A percentile compares a stretch with the other conserved stretches of the same genome.
These are phyloP conservation scores for Penicillium diatomitis DNA, from an alignment of 495 filamentous ascomycete species.

Conservation along the genomic window DNA sequence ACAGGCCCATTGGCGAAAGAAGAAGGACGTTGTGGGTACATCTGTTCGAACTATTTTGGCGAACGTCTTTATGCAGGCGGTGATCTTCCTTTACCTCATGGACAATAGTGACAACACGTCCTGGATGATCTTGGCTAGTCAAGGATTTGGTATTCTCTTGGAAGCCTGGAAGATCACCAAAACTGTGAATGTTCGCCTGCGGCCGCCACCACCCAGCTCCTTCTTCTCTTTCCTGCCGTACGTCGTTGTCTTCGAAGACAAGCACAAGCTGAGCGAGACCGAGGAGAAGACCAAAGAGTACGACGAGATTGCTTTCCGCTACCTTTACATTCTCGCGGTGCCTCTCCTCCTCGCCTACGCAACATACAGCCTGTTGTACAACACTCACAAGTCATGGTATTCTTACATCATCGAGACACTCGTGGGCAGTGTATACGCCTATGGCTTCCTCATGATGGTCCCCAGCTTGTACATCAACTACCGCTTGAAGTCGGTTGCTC, in stretches of 20 bases:
- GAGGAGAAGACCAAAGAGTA: slow-evolving; percentile 98
- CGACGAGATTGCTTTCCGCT: slow-evolving; percentile 94
- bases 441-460: slow-evolving; percentile 99
- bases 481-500: slow-evolving; percentile 87
- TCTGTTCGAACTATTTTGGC: slow-evolving; percentile 92
- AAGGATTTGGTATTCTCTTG: slow-evolving; percentile 86
- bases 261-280: slow-evolving; percentile 88
- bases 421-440: slow-evolving; percentile 93
- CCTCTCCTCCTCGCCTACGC: slow-evolving; percentile 86
- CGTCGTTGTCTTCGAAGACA: slow-evolving; percentile 84
- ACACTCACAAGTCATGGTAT: slow-evolving; percentile 97
- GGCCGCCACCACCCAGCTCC: slow-evolving; percentile 51
- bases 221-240: slow-evolving; percentile 73
- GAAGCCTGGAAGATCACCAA: slow-evolving; percentile 99
- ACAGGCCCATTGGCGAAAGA: slow-evolving; percentile 87
- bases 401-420: slow-evolving; percentile 84
- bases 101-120: slow-evolving; percentile 96
- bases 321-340: slow-evolving; percentile 85
- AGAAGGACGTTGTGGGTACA: slow-evolving; percentile 97
- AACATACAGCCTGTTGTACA: slow-evolving; percentile 80
- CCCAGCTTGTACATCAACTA: slow-evolving; percentile 98
- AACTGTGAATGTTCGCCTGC: slow-evolving; percentile 80
- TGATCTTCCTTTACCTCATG: slow-evolving; percentile 97
- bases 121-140: slow-evolving; percentile 96
- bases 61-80: slow-evolving; percentile 93